A percentile compares a stretch with the other conserved stretches of the same genome.
Evolutionary conservation across 2,329 filamentous ascomycete genomes (phyloP).

Genomic region (Pestalotiopsis sp.): DNA sequence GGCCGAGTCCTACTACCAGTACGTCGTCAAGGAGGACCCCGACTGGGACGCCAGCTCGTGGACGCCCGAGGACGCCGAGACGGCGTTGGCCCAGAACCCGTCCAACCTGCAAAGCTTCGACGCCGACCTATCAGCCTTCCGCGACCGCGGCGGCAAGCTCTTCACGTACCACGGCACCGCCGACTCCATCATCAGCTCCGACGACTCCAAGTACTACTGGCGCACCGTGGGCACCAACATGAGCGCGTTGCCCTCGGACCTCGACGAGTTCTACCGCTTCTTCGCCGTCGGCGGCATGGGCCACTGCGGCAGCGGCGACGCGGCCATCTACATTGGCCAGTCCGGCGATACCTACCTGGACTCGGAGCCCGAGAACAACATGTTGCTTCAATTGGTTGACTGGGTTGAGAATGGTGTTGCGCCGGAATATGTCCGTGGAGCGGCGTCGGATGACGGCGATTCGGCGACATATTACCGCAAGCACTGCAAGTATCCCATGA

Average conservation of each 20-base stretch:
- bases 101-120: constrained; percentile 28
- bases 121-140: constrained; percentile 38
- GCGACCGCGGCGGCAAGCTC: constrained; percentile 44
- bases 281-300: constrained; percentile 56
- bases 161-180: constrained; percentile 47
- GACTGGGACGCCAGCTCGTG: constrained; percentile 42
- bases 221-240: constrained; percentile 47
- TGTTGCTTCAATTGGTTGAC: constrained; percentile 46
- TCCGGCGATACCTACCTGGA: constrained; percentile 18
- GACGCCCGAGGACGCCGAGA: constrained; percentile 37
- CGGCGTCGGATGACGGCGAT: constrained; percentile 19
- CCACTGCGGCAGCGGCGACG: constrained; percentile 51
- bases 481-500: constrained; percentile 21
- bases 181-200: constrained; percentile 45
- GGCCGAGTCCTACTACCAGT: constrained; percentile 47
- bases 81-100: constrained; percentile 21
- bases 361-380: constrained; percentile 41
- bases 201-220: constrained; percentile 50
- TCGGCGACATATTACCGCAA: constrained; percentile 19
- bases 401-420: constrained; percentile 49
- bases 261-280: constrained; percentile 50
- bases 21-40: constrained; percentile 50
- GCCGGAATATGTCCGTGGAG: constrained; percentile 33
- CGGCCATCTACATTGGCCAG: constrained; percentile 37
- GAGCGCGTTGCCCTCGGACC: constrained; percentile 30